Evolutionary conservation across 176 grass and related monocot species (phyloP), one percentile per base, ranked within the genome.

Genomic region (Hsuehochloa calcarea): DNA sequence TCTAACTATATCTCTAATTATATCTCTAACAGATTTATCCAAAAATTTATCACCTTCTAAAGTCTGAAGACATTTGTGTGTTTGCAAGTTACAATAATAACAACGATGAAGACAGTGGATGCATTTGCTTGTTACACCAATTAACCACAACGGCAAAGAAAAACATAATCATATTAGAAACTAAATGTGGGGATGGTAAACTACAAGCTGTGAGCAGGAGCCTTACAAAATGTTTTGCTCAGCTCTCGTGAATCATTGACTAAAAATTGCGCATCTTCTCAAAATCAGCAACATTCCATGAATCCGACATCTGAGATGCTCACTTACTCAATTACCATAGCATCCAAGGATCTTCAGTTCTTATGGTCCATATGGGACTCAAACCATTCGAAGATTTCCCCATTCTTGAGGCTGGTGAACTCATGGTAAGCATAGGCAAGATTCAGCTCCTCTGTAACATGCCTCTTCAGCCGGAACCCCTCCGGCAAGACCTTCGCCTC

Each of bases 401-500:
- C 49, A 63, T 92, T 82, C 71, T 92, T 71, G 6, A 94, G 88
- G 83, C 96, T 90, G 26, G 91, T 93, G 68, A 98, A 93, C 77
- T 98, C 96, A 78, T 95, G 93, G 25, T 85, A 92, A 2, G 87
- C 96, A 79, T 84, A 94, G 65, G 93, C 96, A 92, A 95, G 52
- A 88, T 98, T 98, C 27, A 98, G 60, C 88, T 98, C 96, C 86
- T 98, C 93, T 2, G 78, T 94, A 27, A 98, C 92, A 87, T 98
- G 96, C 62, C 85, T 94, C 27, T 84, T 62, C 86, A 91, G 84
- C 70, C 45, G n/a, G 84, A 93, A 93, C 34, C 89, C 89, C 66
- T 94, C 86, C 44, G 90, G 75, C 52, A 93, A 58, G 51, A 91
- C n/a, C 61, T 98, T 94, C 38, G 65, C 91, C 62, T 94, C 64